These are phyloP conservation scores for Ambrosia artemisiifolia DNA, from an alignment of 129 eudicot species.

Conservation along the genomic window DNA sequence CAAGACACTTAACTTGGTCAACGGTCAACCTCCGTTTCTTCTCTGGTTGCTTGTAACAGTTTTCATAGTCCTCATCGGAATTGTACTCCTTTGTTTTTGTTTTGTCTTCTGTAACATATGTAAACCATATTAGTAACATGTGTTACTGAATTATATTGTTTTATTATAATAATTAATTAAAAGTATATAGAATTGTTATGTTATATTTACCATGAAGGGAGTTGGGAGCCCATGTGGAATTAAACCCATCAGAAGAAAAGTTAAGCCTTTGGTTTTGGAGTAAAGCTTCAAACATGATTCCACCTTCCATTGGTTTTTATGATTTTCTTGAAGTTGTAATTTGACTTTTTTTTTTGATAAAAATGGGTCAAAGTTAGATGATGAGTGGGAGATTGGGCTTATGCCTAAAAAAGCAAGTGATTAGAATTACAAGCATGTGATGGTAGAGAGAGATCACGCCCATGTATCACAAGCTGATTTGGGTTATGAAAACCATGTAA, in stretches of 20 bases:
- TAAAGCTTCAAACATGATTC: conserved; percentile 46
- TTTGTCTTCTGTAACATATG: conserved; percentile 34
- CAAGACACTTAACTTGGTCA: conserved; percentile 70
- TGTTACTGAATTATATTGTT: too few species aligned
- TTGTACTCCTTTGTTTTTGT: conserved; percentile 36
- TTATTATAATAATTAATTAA: too few species aligned
- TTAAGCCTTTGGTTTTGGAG: conserved; percentile 45
- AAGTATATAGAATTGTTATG: too few species aligned
- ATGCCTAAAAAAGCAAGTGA: conserved; percentile 60
- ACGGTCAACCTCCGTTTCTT: conserved; percentile 63
- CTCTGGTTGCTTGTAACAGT: conserved; percentile 48
- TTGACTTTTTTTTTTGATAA: neutral
- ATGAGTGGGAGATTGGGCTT: conserved; percentile 39
- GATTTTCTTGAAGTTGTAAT: neutral
- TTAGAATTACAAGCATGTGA: conserved; percentile 51
- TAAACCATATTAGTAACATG: too few species aligned
- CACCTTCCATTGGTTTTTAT: conserved; percentile 47
- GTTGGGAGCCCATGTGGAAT: conserved; percentile 60
- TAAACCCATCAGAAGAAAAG: conserved; percentile 47
- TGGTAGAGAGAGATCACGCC: conserved; percentile 42
- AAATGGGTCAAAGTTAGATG: conserved; percentile 19
- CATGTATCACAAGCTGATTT: conserved; percentile 47
- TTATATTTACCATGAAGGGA: conserved; percentile 57
- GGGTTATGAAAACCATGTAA: conserved; percentile 35
- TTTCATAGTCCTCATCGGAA: conserved; percentile 50